phyloP scores from a whole-genome alignment of 345 rosid species.

The Aurinia saxatilis region DNA sequence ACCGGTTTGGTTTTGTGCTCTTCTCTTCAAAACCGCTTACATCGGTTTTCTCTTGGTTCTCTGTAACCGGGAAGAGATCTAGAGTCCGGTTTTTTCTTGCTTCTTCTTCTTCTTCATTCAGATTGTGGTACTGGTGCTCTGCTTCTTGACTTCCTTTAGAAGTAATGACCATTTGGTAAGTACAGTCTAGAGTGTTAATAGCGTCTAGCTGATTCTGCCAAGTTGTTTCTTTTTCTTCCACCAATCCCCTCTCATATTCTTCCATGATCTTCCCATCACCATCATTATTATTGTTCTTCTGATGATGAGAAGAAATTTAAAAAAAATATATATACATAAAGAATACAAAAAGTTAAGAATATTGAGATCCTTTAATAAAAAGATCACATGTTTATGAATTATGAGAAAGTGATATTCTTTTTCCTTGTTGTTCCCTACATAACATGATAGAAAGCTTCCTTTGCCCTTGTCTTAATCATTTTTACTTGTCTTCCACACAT shows the following conservation, averaged over 20 bases:
- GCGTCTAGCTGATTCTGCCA: conserved; percentile 3
- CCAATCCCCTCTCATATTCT: conserved; percentile 25
- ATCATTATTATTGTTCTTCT: neutral
- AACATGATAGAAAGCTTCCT: neutral
- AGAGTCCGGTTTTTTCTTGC: conserved; percentile 34
- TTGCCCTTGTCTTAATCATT: neutral
- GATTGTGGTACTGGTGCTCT: neutral
- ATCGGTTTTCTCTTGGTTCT: conserved; percentile 13
- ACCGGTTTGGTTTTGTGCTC: conserved; percentile 23
- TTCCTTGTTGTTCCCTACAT: neutral
- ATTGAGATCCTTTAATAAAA: neutral
- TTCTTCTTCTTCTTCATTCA: conserved; percentile 17
- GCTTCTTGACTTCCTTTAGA: conserved; percentile 7
- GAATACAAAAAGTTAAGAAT: too few relatives aligned
- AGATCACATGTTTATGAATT: neutral
- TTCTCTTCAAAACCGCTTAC: neutral
- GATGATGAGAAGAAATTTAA: neutral
- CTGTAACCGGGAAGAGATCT: conserved; percentile 42
- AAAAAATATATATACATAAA: too few relatives aligned
- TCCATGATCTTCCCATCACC: conserved; percentile 22
- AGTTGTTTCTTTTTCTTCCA: conserved; percentile 13
- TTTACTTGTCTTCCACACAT: neutral
- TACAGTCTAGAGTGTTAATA: neutral
- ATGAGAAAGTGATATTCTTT: neutral
- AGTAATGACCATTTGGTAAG: conserved; percentile 1